phyloP scores from a whole-genome alignment of 192 early-diverging fungal genomes.

The Coemansia sp. region DNA sequence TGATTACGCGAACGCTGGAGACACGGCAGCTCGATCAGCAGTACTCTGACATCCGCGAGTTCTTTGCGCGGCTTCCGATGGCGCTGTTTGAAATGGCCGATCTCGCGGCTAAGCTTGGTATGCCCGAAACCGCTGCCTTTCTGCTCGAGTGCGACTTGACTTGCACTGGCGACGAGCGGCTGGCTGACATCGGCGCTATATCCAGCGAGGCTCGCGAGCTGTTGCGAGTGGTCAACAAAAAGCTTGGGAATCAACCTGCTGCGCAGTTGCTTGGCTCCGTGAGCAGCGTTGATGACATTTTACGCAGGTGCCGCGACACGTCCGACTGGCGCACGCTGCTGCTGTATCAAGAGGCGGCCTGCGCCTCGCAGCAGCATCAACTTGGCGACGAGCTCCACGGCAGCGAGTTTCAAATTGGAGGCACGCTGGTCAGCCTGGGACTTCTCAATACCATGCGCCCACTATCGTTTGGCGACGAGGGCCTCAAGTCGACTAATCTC shows the following conservation, averaged over 20 bases:
- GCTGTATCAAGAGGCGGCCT: conserved; percentile 42
- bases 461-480: not conserved
- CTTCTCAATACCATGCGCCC: conserved; percentile 40
- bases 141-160: conserved; percentile 53
- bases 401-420: conserved; percentile 29
- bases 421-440: conserved; percentile 44
- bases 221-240: conserved; percentile 29
- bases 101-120: conserved; percentile 33
- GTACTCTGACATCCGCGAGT: conserved; percentile 48
- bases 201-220: conserved; percentile 32
- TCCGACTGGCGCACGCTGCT: conserved; percentile 50
- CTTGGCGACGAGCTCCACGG: not conserved
- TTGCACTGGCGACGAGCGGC: conserved; percentile 25
- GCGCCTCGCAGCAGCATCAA: not conserved
- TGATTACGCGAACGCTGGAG: conserved; percentile 29
- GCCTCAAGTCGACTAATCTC: not conserved
- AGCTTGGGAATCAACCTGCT: conserved; percentile 46
- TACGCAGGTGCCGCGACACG: conserved; percentile 40
- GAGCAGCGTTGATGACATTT: conserved; percentile 20
- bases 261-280: conserved; percentile 38
- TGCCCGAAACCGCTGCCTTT: conserved; percentile 42
- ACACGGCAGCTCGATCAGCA: conserved; percentile 26
- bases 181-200: conserved; percentile 19
- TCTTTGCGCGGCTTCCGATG: conserved; percentile 33
- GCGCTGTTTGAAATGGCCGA: conserved; percentile 52